Base-by-base conservation (phyloP, 495 filamentous ascomycete genomes). In the Rusavskia elegans region DNA sequence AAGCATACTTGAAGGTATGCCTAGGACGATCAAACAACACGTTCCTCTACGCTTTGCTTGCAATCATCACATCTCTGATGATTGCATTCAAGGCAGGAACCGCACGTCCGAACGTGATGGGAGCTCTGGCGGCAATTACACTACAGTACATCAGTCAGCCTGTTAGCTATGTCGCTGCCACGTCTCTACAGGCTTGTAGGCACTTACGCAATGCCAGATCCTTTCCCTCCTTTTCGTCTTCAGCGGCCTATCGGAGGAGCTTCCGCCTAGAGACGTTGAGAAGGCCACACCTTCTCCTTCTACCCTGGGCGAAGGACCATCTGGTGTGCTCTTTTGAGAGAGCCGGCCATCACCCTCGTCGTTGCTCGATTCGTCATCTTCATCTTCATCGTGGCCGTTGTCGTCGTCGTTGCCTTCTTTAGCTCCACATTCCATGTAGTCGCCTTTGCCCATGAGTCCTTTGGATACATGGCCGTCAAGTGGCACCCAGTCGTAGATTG, bases 401-500 rank as follows among this genome's bases (percentile, higher is more conserved):
- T 46, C 13, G 20, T 29, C 20, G 14, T 46, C n/a, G 10, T 45
- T 14, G 20, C 17, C 20, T 6, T 45, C 23, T 0, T 42, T 42
- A 9, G 39, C 25, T 16, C 25, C 38, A 14, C 40, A 30, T 23
- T 53, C 51, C 23, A 39, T 20, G 13, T 30, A 38, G 13, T 45
- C 41, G 3, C 27, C 51, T 49, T 59, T 70, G 67, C 42, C 58
- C 40, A 45, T 23, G 4, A 41, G 8, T 2, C 61, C 49, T 37
- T 52, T 57, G 29, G 61, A 49, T 9, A 50, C 23, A 27, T 60
- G 50, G 32, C 49, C 48, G 20, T 62, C 56, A 20, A 65, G 45
- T 2, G 63, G 65, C 30, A 59, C 37, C 79, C 79, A 82, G 23
- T 72, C 63, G 13, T 65, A 63, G 27, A 80, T 75, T 2, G 66